phyloP scores from a whole-genome alignment of 345 rosid species.

The Turritis glabra region DNA sequence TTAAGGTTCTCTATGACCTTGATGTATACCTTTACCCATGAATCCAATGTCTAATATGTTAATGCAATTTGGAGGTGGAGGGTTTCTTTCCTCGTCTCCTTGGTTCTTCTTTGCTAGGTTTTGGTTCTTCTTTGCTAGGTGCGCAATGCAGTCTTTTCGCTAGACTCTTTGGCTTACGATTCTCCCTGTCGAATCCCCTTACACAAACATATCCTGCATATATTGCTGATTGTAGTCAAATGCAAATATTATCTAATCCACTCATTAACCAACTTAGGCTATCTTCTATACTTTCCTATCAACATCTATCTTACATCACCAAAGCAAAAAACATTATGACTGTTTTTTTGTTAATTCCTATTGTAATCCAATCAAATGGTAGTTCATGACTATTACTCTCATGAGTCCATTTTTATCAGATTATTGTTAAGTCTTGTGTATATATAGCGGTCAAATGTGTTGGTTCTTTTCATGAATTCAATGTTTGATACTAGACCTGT shows the following conservation, averaged over 20 bases:
- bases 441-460: neutral
- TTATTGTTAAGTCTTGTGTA: neutral
- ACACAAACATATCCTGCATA: constrained; percentile 88
- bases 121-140: constrained; percentile 46
- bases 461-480: neutral
- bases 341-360: neutral
- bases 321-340: neutral
- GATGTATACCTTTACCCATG: neutral
- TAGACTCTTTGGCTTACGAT: constrained; percentile 61
- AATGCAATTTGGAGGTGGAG: neutral
- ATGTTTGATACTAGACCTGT: neutral
- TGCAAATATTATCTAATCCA: neutral
- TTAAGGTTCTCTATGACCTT: neutral
- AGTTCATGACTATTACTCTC: neutral
- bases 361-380: no score
- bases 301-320: constrained; percentile 9
- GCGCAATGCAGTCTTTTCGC: constrained; percentile 70
- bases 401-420: neutral
- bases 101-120: neutral
- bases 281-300: neutral
- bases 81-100: neutral
- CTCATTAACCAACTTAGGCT: neutral
- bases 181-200: constrained; percentile 70
- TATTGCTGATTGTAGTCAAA: neutral
- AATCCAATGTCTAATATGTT: neutral